Evolutionary conservation across 306 rosid species (phyloP), one percentile per base, ranked within the genome.

Genomic region (Cercis canadensis): DNA sequence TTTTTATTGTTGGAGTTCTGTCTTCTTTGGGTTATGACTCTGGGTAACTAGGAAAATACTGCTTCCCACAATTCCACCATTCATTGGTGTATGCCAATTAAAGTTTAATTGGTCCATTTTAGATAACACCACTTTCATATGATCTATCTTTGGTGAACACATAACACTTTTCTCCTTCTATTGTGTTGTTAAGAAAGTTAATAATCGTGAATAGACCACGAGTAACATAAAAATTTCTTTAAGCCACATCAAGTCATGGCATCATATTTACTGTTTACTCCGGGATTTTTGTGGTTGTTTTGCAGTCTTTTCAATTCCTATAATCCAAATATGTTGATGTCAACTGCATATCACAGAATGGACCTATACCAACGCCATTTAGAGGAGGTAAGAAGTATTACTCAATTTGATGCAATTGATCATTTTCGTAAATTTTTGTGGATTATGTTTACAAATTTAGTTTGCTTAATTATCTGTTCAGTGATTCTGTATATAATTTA

Each of bases 251-350:
- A 63, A 75, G 57, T 15, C 36, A 6, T 66, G 24, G 72, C 52
- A 56, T 60, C 49, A 60, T 50, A 21, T 63, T 51, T 11, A 65
- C 31, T 78, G 56, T 57, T 71, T 56, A 75, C 46, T 71, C n/a
- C 17, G 21, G 73, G 40, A 6, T 52, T 32, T 67, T 64, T 61
- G 69, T 77, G 61, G n/a, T 50, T 43, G 21, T 37, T 83, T 79
- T 81, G 87, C 95, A 89, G 97, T 57, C 92, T 94, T 73, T 94
- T 90, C 85, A 82, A 70, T 46, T 94, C 97, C 24, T 90, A 86
- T 44, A 68, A 94, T 87, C 98, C 97, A 54, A 83, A 67, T 79
- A 55, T 79, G 85, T 82, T 94, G 90, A 90, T 94, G 98, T 94
- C 95, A 78, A 94, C 89, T 31, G 95, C 97, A 29, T 82, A 90